A percentile compares a stretch with the other conserved stretches of the same genome.
These are phyloP conservation scores for Podaxis pistillaris DNA, from an alignment of 768 basidiomycete species.

Conservation along the genomic window DNA sequence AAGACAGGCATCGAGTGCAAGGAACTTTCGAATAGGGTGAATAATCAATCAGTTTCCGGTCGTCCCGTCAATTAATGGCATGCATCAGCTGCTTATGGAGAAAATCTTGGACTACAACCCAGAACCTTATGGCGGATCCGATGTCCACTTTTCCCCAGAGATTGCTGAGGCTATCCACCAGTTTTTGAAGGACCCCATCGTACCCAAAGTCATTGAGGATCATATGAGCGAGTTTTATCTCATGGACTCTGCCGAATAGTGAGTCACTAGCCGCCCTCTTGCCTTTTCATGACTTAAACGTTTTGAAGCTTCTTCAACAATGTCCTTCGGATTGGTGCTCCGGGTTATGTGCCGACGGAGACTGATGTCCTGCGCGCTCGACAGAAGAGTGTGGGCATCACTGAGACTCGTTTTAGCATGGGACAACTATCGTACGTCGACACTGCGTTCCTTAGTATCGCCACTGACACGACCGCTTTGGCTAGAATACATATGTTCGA, in stretches of 20 bases:
- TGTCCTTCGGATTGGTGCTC: constrained; percentile 77
- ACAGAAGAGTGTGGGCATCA: constrained; percentile 87
- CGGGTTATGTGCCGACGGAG: constrained; percentile 83
- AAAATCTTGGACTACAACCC: constrained; percentile 61
- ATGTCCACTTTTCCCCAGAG: constrained; percentile 51
- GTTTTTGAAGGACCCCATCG: constrained; percentile 69
- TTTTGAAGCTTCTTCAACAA: constrained; percentile 76
- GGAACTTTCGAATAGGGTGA: constrained; percentile 60
- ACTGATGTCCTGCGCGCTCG: constrained; percentile 87
- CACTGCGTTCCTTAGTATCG: background rate
- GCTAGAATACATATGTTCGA: constrained; percentile 69
- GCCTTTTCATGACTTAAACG: background rate
- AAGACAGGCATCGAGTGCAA: constrained; percentile 81
- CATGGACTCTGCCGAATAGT: constrained; percentile 95
- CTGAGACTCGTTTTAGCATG: constrained; percentile 80
- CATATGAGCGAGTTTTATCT: constrained; percentile 81
- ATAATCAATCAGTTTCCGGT: constrained; percentile 16
- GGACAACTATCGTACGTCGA: constrained; percentile 58
- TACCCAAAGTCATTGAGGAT: constrained; percentile 50
- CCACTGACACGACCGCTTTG: background rate
- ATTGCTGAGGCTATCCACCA: constrained; percentile 68
- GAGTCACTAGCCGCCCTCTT: constrained; percentile 28
- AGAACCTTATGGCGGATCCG: constrained; percentile 37
- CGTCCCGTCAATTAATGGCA: background rate
- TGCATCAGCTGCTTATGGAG: constrained; percentile 43